Evolutionary conservation across 345 rosid species (phyloP).

Genomic region (Gossypium raimondii): DNA sequence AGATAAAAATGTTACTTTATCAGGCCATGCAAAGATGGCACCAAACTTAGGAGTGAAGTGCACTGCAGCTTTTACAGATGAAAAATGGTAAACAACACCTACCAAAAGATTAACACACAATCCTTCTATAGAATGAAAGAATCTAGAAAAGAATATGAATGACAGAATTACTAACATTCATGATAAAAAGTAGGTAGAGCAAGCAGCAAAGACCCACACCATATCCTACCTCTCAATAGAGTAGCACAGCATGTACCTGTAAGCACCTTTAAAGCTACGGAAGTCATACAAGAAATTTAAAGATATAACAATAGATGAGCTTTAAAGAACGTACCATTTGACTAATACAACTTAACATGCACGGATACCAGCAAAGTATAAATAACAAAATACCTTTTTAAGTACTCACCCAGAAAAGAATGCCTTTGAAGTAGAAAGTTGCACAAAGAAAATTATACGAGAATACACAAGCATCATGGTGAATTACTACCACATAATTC

Average conservation of each 20-base stretch:
- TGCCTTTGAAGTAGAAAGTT: constrained; percentile 15
- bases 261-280: constrained; percentile 43
- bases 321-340: constrained; percentile 6
- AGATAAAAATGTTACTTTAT: constrained; percentile 6
- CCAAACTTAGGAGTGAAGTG: not conserved
- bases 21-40: constrained; percentile 6
- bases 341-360: constrained; percentile 7
- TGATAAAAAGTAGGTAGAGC: constrained; percentile 41
- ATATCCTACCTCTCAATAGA: constrained; percentile 47
- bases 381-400: constrained; percentile 21
- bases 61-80: not conserved
- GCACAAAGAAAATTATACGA: not conserved
- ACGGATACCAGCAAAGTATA: constrained; percentile 17
- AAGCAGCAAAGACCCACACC: constrained; percentile 50
- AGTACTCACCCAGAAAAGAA: constrained; percentile 12
- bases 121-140: constrained; percentile 18
- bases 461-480: constrained; percentile 13
- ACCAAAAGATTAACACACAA: constrained; percentile 11
- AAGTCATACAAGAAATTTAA: not conserved
- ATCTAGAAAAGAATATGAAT: constrained; percentile 27
- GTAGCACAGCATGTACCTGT: constrained; percentile 48
- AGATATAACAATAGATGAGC: not conserved
- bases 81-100: not conserved
- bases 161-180: constrained; percentile 44
- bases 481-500: constrained; percentile 15